These are phyloP conservation scores for Tylopilus felleus DNA, from an alignment of 768 basidiomycete genomes.

Conservation along the genomic window DNA sequence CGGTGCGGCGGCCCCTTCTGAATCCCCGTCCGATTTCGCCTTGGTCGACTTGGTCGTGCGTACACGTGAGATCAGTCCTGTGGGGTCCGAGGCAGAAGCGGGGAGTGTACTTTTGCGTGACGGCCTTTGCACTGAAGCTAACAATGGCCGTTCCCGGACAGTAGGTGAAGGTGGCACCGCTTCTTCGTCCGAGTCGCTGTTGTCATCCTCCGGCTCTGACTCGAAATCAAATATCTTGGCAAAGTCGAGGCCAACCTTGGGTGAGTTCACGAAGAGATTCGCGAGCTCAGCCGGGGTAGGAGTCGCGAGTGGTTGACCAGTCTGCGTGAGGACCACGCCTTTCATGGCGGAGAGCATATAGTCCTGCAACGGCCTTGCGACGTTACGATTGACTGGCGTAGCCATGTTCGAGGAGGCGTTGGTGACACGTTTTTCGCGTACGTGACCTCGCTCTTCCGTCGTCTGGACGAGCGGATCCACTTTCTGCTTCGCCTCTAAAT, in stretches of 20 bases:
- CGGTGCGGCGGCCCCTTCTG: neutral
- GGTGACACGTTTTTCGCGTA: constrained; percentile 17
- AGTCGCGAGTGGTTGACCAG: constrained; percentile 70
- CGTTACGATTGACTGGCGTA: constrained; percentile 49
- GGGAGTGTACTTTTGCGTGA: constrained; percentile 28
- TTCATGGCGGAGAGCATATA: constrained; percentile 58
- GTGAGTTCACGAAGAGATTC: constrained; percentile 64
- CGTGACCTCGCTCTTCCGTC: constrained; percentile 27
- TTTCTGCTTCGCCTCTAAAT: constrained; percentile 50
- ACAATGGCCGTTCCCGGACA: constrained; percentile 40
- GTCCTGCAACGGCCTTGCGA: constrained; percentile 27
- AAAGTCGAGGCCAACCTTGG: constrained; percentile 71
- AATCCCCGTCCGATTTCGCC: constrained; percentile 5
- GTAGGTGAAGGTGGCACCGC: constrained; percentile 45
- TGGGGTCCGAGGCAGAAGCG: constrained; percentile 41
- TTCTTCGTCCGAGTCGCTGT: constrained; percentile 29
- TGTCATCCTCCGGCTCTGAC: constrained; percentile 28
- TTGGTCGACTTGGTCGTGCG: constrained; percentile 18
- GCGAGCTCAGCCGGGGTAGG: constrained; percentile 65
- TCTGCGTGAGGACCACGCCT: constrained; percentile 75
- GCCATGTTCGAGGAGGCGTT: constrained; percentile 31
- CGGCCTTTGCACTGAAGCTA: constrained; percentile 34
- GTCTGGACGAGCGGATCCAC: constrained; percentile 48
- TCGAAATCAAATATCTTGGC: constrained; percentile 74
- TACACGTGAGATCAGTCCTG: constrained; percentile 23